Evolutionary conservation across 1,284 basidiomycete species (phyloP).

Genomic region (Rhodotorula sp.): DNA sequence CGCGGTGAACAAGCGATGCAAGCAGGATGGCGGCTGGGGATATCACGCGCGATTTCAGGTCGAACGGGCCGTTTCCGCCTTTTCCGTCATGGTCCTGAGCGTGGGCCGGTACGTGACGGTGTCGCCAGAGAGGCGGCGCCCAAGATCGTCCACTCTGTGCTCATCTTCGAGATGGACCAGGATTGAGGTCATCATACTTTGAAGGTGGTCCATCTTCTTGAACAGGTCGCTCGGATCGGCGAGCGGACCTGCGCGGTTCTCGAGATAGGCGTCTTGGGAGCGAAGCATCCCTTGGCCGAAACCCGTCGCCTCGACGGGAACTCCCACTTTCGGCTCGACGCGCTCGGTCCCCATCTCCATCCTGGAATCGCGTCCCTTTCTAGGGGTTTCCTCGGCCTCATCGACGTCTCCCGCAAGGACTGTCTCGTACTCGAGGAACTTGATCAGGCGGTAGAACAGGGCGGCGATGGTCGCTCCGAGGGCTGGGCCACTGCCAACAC

Average conservation of each 20-base stretch:
- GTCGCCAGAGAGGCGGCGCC: background rate
- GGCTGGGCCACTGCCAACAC: conserved; percentile 49
- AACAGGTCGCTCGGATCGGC: background rate
- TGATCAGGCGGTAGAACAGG: conserved; percentile 54
- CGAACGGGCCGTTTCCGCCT: too few relatives aligned
- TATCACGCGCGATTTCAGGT: too few relatives aligned
- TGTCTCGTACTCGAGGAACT: conserved; percentile 18
- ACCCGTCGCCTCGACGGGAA: background rate
- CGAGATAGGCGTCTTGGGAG: background rate
- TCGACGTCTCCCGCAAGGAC: background rate
- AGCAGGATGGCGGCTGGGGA: too few relatives aligned
- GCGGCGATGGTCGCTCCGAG: conserved; percentile 62
- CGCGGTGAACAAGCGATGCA: too few relatives aligned
- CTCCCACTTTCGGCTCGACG: background rate
- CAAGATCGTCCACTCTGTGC: background rate
- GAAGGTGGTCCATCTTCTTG: background rate
- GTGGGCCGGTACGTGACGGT: background rate
- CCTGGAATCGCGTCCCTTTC: too few relatives aligned
- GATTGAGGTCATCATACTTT: background rate
- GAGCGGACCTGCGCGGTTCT: background rate
- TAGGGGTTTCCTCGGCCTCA: too few relatives aligned
- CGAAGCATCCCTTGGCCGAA: background rate
- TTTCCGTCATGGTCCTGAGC: too few relatives aligned
- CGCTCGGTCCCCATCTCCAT: too few relatives aligned
- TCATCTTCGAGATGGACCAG: background rate